These are phyloP conservation scores for Lachnellula cervina DNA, from an alignment of 2,329 filamentous ascomycete species.

Conservation along the genomic window DNA sequence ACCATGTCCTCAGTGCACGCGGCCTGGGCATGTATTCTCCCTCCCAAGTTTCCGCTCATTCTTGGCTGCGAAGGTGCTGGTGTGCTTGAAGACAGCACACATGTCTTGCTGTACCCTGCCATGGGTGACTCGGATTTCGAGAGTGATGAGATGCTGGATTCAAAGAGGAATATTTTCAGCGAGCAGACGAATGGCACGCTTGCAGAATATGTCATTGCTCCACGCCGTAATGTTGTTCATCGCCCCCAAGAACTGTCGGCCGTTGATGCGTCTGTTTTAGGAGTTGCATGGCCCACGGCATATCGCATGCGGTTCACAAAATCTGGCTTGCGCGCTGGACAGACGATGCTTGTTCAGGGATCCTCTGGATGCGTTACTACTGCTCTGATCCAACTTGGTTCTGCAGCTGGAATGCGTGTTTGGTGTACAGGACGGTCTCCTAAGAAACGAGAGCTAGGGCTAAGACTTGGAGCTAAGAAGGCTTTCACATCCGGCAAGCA, in stretches of 20 bases:
- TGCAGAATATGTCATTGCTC: constrained; percentile 19
- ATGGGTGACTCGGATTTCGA: too few relatives aligned
- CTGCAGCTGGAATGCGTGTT: constrained; percentile 20
- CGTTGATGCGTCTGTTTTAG: constrained; percentile 17
- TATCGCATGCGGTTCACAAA: constrained; percentile 24
- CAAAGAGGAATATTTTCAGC: too few relatives aligned
- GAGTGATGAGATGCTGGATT: too few relatives aligned
- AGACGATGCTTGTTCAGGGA: constrained; percentile 25
- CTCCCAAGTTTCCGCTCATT: constrained; percentile 10
- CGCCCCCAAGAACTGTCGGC: constrained; percentile 13
- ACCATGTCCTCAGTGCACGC: constrained; percentile 22
- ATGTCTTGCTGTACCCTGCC: too few relatives aligned
- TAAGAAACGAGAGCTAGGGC: constrained; percentile 17
- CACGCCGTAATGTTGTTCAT: constrained; percentile 15
- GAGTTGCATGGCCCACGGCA: constrained; percentile 24
- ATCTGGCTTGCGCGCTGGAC: constrained; percentile 18
- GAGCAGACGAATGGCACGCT: too few relatives aligned
- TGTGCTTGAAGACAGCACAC: too few relatives aligned
- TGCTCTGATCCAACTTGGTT: constrained; percentile 21
- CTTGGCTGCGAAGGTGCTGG: background rate
- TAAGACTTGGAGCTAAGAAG: constrained; percentile 18
- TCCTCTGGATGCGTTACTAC: constrained; percentile 20
- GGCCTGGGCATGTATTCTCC: constrained; percentile 12
- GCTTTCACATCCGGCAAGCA: constrained; percentile 13
- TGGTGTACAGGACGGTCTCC: constrained; percentile 20